These are phyloP conservation scores for Wickerhamiella hasegawae DNA, from an alignment of 805 yeast genomes.

Conservation along the genomic window DNA sequence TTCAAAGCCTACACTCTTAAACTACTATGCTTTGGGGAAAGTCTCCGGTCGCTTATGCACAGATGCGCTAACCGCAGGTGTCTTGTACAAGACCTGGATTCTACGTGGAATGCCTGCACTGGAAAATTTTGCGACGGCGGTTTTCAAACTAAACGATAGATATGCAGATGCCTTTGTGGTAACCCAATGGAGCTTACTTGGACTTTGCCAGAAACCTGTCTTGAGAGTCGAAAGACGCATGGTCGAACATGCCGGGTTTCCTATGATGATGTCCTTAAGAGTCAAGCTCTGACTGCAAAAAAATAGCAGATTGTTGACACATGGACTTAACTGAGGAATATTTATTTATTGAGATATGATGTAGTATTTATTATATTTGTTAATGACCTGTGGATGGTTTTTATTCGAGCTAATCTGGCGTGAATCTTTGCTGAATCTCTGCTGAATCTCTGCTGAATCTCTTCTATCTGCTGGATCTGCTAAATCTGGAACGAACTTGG, in stretches of 20 bases:
- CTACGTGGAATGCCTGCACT: conserved; percentile 6
- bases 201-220: conserved; percentile 8
- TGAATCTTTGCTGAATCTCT: too few species aligned
- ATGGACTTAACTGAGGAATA: conserved; percentile 9
- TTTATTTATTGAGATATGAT: not conserved
- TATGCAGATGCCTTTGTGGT: conserved; percentile 14
- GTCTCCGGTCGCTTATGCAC: conserved; percentile 21
- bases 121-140: conserved; percentile 11
- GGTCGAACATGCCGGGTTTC: conserved; percentile 18
- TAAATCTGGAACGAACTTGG: too few species aligned
- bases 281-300: conserved; percentile 20
- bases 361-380: too few species aligned
- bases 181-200: conserved; percentile 22
- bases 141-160: conserved; percentile 16
- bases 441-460: too few species aligned
- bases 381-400: too few species aligned
- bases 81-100: conserved; percentile 6
- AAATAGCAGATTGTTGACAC: conserved; percentile 10
- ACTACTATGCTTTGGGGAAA: conserved; percentile 20
- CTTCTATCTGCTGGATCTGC: too few species aligned
- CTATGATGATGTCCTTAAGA: conserved; percentile 19
- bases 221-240: conserved; percentile 6
- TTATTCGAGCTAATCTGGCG: too few species aligned
- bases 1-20: conserved; percentile 18
- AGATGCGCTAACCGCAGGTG: conserved; percentile 10